Conservation (phyloP, 2,329 filamentous ascomycete species). For the Teratosphaeria viscida region DNA sequence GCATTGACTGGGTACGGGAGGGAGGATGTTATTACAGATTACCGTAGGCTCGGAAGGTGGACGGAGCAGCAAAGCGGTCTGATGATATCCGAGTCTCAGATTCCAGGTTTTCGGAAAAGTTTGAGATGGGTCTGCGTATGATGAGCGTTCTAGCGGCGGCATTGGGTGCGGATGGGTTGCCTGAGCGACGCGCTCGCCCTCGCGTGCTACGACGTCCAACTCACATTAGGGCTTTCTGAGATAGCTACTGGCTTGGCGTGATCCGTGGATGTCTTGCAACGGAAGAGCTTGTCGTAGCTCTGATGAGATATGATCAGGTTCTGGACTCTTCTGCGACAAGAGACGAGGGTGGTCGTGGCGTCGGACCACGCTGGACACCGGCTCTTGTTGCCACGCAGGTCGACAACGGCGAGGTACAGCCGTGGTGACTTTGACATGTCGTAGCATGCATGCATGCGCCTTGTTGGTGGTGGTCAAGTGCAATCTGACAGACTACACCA, state of each 20-base stretch:
- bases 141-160: neutral
- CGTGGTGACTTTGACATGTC: conserved; percentile 1
- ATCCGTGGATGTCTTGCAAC: neutral
- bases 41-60: neutral
- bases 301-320: neutral
- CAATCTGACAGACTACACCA: neutral
- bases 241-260: neutral
- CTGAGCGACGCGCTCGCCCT: neutral
- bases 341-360: neutral
- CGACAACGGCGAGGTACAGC: conserved; percentile 2
- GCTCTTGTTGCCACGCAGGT: neutral
- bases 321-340: neutral
- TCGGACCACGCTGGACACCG: neutral
- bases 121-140: neutral
- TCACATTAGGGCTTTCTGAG: neutral
- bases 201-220: neutral
- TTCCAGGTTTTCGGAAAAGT: neutral
- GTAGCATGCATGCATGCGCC: conserved; percentile 1
- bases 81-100: neutral
- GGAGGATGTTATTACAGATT: neutral
- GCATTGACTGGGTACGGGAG: neutral
- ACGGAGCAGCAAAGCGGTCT: neutral
- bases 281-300: neutral
- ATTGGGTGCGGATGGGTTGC: neutral
- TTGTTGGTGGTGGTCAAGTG: neutral